Evolutionary conservation across 1,284 basidiomycete genomes (phyloP).

Genomic region (Agroathelia rolfsii): DNA sequence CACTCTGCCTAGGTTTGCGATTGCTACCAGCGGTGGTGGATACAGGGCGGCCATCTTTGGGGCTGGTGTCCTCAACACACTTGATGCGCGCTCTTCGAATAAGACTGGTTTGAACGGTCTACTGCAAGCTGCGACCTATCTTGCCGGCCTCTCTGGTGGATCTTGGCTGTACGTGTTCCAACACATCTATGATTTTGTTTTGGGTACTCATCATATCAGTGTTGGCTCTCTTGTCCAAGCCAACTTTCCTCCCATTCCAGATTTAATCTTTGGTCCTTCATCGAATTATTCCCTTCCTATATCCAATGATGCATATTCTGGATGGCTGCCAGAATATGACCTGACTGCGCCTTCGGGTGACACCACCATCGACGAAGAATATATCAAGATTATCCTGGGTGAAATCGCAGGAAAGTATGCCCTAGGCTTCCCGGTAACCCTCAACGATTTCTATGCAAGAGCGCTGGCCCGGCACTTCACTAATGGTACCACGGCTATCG

Average conservation of each 20-base stretch:
- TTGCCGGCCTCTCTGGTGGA: slow-evolving; percentile 51
- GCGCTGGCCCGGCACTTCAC: too few species aligned
- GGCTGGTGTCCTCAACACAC: slow-evolving; percentile 43
- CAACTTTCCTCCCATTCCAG: slow-evolving; percentile 48
- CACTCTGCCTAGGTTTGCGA: slow-evolving; percentile 40
- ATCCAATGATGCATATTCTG: slow-evolving; percentile 39
- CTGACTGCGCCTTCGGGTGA: slow-evolving; percentile 42
- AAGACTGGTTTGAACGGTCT: slow-evolving; percentile 53
- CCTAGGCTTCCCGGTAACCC: neutral
- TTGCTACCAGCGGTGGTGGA: slow-evolving; percentile 52
- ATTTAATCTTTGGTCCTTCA: slow-evolving; percentile 44
- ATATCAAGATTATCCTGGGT: neutral
- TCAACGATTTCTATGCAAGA: neutral
- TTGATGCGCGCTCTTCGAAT: slow-evolving; percentile 51
- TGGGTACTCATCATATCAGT: slow-evolving; percentile 1
- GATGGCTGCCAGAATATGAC: slow-evolving; percentile 51
- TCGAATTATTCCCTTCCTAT: slow-evolving; percentile 51
- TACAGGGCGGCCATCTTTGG: slow-evolving; percentile 51
- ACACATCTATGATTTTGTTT: neutral
- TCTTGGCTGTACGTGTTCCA: neutral
- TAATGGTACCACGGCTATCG: too few species aligned
- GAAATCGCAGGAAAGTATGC: neutral
- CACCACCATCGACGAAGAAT: slow-evolving; percentile 30
- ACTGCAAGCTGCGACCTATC: slow-evolving; percentile 53
- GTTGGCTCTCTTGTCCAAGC: slow-evolving; percentile 3